phyloP scores from a whole-genome alignment of 257 asterid species.

The Scutellaria galericulata region DNA sequence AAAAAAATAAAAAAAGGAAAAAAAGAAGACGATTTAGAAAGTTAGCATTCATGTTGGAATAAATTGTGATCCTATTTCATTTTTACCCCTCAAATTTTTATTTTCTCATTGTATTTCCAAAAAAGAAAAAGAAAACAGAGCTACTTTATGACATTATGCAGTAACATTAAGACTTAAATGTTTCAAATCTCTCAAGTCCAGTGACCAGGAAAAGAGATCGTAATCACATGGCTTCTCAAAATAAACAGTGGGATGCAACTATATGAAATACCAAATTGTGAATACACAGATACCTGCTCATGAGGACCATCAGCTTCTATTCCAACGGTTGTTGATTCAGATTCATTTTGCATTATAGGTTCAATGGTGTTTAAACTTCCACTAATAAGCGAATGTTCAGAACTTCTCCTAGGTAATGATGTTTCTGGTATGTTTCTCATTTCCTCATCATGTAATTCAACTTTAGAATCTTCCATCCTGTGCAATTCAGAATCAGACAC shows the following conservation, averaged over 20 bases:
- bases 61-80: neutral
- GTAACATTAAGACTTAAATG: neutral
- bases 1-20: neutral
- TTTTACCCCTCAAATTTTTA: neutral
- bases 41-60: neutral
- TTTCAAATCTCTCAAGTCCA: neutral
- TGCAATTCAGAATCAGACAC: slow-evolving; percentile 67
- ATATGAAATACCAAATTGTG: neutral
- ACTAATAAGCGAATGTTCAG: slow-evolving; percentile 48
- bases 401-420: slow-evolving; percentile 45
- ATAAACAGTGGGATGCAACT: neutral
- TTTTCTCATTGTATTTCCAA: neutral
- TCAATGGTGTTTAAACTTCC: slow-evolving; percentile 43
- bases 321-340: slow-evolving; percentile 45
- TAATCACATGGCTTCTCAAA: neutral
- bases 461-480: slow-evolving; percentile 38
- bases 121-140: neutral
- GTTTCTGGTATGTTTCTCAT: slow-evolving; percentile 38
- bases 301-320: slow-evolving; percentile 41
- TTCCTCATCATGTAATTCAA: slow-evolving; percentile 41
- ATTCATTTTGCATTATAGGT: slow-evolving; percentile 32
- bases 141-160: neutral
- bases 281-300: slow-evolving; percentile 49
- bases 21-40: neutral
- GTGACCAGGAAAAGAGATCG: neutral